Percentiles rank a stretch among this genome's conserved stretches.
These are phyloP conservation scores for Scedosporium boydii DNA, from an alignment of 2,329 filamentous ascomycete genomes.

Conservation along the genomic window DNA sequence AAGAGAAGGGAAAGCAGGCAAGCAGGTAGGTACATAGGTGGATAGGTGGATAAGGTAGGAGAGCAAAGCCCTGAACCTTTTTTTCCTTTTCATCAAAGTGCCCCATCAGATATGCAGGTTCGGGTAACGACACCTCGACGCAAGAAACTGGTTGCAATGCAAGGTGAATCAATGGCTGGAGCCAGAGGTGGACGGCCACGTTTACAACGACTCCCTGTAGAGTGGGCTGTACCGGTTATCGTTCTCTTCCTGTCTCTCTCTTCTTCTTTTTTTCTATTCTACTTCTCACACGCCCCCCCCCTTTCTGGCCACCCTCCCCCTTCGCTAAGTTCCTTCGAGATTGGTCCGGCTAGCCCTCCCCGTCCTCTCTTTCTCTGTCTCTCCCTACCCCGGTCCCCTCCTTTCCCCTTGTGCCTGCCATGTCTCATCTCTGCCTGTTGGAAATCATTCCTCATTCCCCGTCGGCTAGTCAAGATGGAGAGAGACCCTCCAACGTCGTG, in stretches of 20 bases:
- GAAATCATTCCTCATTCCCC: too few species aligned
- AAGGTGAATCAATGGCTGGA: constrained; percentile 9
- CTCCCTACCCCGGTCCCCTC: background rate
- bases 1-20: background rate
- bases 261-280: too few species aligned
- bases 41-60: background rate
- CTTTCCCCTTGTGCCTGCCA: too few species aligned
- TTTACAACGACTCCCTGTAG: constrained; percentile 3
- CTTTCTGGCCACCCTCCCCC: too few species aligned
- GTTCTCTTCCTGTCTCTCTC: too few species aligned
- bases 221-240: too few species aligned
- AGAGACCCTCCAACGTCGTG: too few species aligned
- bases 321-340: too few species aligned
- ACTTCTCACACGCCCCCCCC: too few species aligned
- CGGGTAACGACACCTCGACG: background rate
- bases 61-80: background rate
- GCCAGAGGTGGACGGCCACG: constrained; percentile 14
- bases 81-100: background rate
- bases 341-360: too few species aligned
- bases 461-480: too few species aligned
- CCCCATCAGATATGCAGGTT: background rate
- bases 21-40: background rate
- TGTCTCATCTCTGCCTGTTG: too few species aligned
- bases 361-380: background rate
- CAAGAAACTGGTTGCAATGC: constrained; percentile 6